A percentile compares a stretch with the other conserved stretches of the same genome.
Evolutionary conservation across 1,284 basidiomycete species (phyloP).

Genomic region (Puccinia triticina): DNA sequence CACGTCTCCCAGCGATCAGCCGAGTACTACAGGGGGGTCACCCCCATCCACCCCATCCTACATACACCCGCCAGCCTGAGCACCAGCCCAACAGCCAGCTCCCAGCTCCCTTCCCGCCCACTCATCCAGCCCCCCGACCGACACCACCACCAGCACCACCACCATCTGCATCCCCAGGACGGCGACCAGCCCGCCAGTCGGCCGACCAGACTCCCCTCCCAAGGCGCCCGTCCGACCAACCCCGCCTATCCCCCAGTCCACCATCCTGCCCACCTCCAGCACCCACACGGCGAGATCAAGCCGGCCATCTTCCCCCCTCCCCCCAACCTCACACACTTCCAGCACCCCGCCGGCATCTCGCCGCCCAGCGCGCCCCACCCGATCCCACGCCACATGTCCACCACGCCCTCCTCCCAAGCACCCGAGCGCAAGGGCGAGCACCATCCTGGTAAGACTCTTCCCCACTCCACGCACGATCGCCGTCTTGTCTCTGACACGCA

Average conservation of each 20-base stretch:
- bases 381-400: neutral
- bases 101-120: neutral
- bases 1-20: slow-evolving; percentile 19
- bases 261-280: neutral
- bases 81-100: neutral
- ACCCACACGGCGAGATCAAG: neutral
- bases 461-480: no score
- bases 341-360: neutral
- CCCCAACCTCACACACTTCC: neutral
- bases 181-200: neutral
- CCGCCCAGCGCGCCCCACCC: no score
- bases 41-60: neutral
- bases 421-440: neutral
- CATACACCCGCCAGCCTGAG: neutral
- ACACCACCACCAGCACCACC: neutral
- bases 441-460: neutral
- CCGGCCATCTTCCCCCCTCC: neutral
- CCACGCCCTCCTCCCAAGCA: neutral
- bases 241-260: neutral
- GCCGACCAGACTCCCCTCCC: neutral
- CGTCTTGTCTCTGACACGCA: no score
- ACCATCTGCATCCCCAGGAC: neutral
- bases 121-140: neutral
- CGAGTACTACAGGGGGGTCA: slow-evolving; percentile 28
- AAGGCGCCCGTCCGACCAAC: neutral